Evolutionary conservation across 2,329 filamentous ascomycete species (phyloP).

Genomic region (Epichloe gansuensis): DNA sequence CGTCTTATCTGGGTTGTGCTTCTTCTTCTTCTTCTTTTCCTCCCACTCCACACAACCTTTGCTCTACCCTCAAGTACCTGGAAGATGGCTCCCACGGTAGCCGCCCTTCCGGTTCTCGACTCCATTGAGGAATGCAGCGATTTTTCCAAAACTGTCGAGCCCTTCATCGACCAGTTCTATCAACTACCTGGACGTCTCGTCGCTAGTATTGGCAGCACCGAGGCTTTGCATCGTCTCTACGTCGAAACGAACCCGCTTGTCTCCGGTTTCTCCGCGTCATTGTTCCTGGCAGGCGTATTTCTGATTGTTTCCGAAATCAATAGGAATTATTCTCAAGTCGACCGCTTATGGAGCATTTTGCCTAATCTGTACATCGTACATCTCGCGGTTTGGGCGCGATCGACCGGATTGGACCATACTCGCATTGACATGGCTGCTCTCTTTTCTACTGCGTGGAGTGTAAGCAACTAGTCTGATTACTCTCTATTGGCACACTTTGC

Average conservation of each 20-base stretch:
- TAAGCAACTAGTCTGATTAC: conserved; percentile 29
- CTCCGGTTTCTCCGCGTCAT: conserved; percentile 57
- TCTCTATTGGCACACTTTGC: neutral
- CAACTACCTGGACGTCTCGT: conserved; percentile 55
- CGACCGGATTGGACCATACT: conserved; percentile 57
- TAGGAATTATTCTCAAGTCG: conserved; percentile 92
- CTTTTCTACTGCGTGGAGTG: conserved; percentile 68
- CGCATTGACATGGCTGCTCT: conserved; percentile 61
- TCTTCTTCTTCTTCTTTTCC: no score
- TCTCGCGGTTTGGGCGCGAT: conserved; percentile 69
- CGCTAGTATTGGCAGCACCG: conserved; percentile 45
- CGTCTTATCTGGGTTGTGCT: no score
- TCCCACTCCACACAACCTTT: neutral
- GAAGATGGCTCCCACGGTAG: conserved; percentile 33
- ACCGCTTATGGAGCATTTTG: conserved; percentile 82
- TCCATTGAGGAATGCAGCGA: conserved; percentile 64
- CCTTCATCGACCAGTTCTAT: conserved; percentile 59
- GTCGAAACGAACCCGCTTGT: conserved; percentile 77
- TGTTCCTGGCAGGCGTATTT: conserved; percentile 60
- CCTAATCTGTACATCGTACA: conserved; percentile 81
- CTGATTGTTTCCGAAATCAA: conserved; percentile 73
- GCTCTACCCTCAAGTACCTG: neutral
- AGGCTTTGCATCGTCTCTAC: conserved; percentile 60
- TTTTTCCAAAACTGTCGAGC: conserved; percentile 61
- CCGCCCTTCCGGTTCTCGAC: conserved; percentile 54